Percentiles rank a stretch among this genome's conserved stretches.
Evolutionary conservation across 768 basidiomycete species (phyloP).

Genomic region (Pisolithus albus): DNA sequence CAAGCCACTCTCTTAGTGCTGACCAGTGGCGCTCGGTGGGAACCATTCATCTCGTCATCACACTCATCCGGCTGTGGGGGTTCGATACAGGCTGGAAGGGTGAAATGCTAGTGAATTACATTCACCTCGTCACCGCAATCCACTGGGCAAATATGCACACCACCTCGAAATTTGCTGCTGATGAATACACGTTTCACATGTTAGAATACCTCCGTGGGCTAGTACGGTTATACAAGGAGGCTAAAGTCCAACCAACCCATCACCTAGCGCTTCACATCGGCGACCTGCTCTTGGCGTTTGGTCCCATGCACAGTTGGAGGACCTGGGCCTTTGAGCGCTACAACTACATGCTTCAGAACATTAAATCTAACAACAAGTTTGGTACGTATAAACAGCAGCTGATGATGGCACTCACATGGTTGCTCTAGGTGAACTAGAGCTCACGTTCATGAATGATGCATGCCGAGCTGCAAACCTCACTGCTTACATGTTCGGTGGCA

Average conservation of each 20-base stretch:
- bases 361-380: neutral
- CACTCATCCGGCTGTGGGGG: neutral
- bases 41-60: neutral
- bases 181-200: neutral
- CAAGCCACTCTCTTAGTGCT: neutral
- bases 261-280: slow-evolving; percentile 36
- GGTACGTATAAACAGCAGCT: neutral
- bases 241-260: slow-evolving; percentile 25
- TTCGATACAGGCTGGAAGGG: too few species aligned
- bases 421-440: too few species aligned
- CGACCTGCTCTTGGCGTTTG: slow-evolving; percentile 24
- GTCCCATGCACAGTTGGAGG: slow-evolving; percentile 33
- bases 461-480: too few species aligned
- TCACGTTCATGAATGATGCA: too few species aligned
- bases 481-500: too few species aligned
- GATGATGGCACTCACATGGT: too few species aligned
- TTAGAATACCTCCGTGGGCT: slow-evolving; percentile 26
- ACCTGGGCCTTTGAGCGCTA: slow-evolving; percentile 32
- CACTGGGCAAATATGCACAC: neutral
- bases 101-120: too few species aligned
- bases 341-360: too few species aligned
- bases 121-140: neutral
- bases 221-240: slow-evolving; percentile 24
- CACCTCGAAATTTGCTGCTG: neutral
- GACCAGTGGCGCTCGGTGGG: neutral